Conservation (phyloP, 257 asterid genomes). For the Vinca minor region DNA sequence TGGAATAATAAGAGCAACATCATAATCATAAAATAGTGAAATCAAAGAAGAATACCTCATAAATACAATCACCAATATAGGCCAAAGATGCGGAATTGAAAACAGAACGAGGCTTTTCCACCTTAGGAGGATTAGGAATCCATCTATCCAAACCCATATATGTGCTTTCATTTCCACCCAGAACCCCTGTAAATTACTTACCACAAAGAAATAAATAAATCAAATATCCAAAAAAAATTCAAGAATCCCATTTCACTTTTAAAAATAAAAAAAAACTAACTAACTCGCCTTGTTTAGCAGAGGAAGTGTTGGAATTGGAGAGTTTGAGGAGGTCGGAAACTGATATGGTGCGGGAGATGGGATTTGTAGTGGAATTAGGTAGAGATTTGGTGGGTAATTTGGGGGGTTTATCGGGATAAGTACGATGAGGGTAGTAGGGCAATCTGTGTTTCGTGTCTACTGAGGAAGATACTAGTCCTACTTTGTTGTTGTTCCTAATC, state of each 20-base stretch:
- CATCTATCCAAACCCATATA: conserved; percentile 79
- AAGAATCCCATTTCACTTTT: conserved; percentile 20
- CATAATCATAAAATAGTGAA: background rate
- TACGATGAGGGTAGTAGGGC: conserved; percentile 75
- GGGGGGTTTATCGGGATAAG: conserved; percentile 44
- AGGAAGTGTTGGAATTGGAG: conserved; percentile 21
- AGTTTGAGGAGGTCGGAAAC: conserved; percentile 73
- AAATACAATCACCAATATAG: conserved; percentile 85
- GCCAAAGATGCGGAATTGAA: conserved; percentile 85
- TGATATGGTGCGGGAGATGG: conserved; percentile 33
- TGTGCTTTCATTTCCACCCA: conserved; percentile 39
- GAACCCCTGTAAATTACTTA: conserved; percentile 6
- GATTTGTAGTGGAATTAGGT: conserved; percentile 16
- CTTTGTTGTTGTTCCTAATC: too few relatives aligned
- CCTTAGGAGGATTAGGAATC: conserved; percentile 72
- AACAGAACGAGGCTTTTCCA: conserved; percentile 79
- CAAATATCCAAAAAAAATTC: background rate
- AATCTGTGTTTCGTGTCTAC: conserved; percentile 62
- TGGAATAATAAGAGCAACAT: background rate
- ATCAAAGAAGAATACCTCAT: conserved; percentile 49
- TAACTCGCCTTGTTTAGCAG: conserved; percentile 4
- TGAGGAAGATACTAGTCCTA: conserved; percentile 47
- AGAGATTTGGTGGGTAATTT: conserved; percentile 10
- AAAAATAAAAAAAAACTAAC: too few relatives aligned
- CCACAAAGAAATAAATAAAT: conserved; percentile 11